Evolutionary conservation across 345 rosid genomes (phyloP).

Genomic region (Odontarrhena argentea): DNA sequence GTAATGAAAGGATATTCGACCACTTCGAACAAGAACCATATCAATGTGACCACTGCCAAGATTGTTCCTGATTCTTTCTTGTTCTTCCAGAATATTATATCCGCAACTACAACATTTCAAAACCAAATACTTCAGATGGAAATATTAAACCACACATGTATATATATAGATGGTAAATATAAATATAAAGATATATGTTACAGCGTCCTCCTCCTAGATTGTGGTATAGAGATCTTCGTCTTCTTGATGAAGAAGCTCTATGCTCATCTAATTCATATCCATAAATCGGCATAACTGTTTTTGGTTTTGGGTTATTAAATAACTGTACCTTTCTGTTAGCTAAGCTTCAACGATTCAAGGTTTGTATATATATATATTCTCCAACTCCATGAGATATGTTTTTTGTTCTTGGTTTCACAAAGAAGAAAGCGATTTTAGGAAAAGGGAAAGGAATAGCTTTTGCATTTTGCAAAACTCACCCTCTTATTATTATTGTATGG

Average conservation of each 20-base stretch:
- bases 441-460: constrained; percentile 55
- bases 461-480: constrained; percentile 34
- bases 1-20: constrained; percentile 62
- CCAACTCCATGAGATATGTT: background rate
- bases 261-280: constrained; percentile 21
- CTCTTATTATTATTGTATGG: background rate
- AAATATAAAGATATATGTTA: constrained; percentile 11
- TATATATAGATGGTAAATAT: background rate
- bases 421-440: constrained; percentile 36
- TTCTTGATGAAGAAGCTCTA: constrained; percentile 41
- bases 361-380: constrained; percentile 28
- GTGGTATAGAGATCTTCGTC: constrained; percentile 36
- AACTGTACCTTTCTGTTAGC: constrained; percentile 29
- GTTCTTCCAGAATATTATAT: constrained; percentile 68
- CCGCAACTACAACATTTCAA: constrained; percentile 54
- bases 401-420: constrained; percentile 39
- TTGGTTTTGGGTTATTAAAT: background rate
- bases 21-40: constrained; percentile 70
- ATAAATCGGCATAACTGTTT: constrained; percentile 20
- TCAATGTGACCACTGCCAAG: constrained; percentile 52
- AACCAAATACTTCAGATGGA: background rate
- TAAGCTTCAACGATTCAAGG: background rate
- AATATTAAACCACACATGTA: no score
- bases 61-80: constrained; percentile 58
- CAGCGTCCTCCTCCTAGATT: constrained; percentile 46